Conservation (phyloP, 306 rosid species). For the Pyrus communis region DNA sequence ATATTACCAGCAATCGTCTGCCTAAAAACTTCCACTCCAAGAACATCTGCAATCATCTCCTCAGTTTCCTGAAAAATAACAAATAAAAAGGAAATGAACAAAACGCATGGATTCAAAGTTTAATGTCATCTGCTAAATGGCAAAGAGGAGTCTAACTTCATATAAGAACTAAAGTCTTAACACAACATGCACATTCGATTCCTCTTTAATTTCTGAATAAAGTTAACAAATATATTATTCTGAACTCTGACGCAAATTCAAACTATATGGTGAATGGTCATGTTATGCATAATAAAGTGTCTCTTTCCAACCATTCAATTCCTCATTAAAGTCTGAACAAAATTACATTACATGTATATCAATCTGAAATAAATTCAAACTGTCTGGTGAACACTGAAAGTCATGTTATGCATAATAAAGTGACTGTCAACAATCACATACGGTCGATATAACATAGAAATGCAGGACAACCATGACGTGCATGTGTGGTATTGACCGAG, state of each 20-base stretch:
- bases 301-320: background rate
- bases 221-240: background rate
- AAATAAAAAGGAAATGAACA: background rate
- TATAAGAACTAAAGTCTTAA: background rate
- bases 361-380: background rate
- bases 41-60: constrained; percentile 87
- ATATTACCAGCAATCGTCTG: constrained; percentile 88
- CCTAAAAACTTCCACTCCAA: constrained; percentile 94
- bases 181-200: background rate
- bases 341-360: background rate
- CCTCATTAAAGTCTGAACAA: background rate
- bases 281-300: background rate
- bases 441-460: background rate
- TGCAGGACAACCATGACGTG: background rate
- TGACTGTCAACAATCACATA: background rate
- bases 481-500: background rate
- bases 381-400: background rate
- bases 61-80: constrained; percentile 57
- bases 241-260: background rate
- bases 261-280: background rate
- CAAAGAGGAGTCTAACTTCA: background rate
- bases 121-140: background rate
- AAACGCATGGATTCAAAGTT: background rate
- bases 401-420: background rate
- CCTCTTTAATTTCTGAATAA: background rate